phyloP scores from a whole-genome alignment of 1,139 yeast species.

The Hyphopichia wangnamkhiaoensis region DNA sequence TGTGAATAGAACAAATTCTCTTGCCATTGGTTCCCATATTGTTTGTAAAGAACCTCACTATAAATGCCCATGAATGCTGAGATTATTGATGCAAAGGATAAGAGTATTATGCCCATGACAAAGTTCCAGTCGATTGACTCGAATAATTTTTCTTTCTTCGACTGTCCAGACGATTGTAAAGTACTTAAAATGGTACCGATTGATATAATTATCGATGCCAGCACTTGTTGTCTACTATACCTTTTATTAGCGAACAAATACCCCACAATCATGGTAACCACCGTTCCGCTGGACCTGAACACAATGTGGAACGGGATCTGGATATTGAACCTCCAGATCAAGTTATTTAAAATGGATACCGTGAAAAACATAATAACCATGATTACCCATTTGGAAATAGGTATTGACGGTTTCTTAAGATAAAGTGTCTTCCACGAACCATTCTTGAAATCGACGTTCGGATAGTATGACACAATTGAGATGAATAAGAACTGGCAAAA shows the following conservation, averaged over 20 bases:
- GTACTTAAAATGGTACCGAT: constrained; percentile 60
- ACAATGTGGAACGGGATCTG: constrained; percentile 71
- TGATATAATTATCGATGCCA: constrained; percentile 54
- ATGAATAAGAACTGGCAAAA: constrained; percentile 62
- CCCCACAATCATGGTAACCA: constrained; percentile 63
- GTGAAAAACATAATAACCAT: constrained; percentile 54
- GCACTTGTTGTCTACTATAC: constrained; percentile 47
- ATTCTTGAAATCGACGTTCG: constrained; percentile 28
- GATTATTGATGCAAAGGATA: constrained; percentile 48
- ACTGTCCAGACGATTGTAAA: constrained; percentile 14
- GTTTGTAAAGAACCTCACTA: constrained; percentile 49
- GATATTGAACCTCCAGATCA: constrained; percentile 57
- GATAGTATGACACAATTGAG: constrained; percentile 41
- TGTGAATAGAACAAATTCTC: constrained; percentile 67
- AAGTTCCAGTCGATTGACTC: constrained; percentile 16
- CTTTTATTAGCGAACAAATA: constrained; percentile 42
- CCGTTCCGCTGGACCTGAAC: constrained; percentile 65
- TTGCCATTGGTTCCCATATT: constrained; percentile 62
- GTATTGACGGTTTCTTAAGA: constrained; percentile 41
- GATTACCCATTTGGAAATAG: constrained; percentile 47
- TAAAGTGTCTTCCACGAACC: constrained; percentile 21
- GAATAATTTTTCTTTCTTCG: neutral
- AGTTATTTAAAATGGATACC: constrained; percentile 58
- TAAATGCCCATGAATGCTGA: constrained; percentile 58
- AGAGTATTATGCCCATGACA: constrained; percentile 44